phyloP scores from a whole-genome alignment of 495 filamentous ascomycete genomes.

The Platismatia glauca region DNA sequence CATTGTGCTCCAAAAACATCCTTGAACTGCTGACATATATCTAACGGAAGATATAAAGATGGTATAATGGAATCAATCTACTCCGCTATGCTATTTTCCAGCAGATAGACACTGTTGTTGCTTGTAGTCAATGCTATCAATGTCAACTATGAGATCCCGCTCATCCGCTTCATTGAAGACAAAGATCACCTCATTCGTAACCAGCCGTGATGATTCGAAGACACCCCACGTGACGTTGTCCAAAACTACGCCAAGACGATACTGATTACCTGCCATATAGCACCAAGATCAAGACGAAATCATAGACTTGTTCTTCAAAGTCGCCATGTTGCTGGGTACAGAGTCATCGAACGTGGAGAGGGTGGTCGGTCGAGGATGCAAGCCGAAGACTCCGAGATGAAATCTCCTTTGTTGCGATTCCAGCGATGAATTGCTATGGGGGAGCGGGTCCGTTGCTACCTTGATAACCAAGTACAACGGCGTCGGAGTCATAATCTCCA shows the following conservation, averaged over 20 bases:
- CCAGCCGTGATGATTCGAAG: slow-evolving; percentile 46
- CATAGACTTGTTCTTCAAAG: slow-evolving; percentile 34
- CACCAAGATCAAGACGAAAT: slow-evolving; percentile 45
- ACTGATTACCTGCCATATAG: slow-evolving; percentile 49
- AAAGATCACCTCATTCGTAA: slow-evolving; percentile 40
- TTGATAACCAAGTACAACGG: slow-evolving; percentile 36
- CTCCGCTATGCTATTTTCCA: slow-evolving; percentile 27
- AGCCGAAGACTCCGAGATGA: slow-evolving; percentile 46
- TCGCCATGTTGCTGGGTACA: slow-evolving; percentile 39
- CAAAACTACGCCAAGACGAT: slow-evolving; percentile 41
- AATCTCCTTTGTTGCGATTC: slow-evolving; percentile 39
- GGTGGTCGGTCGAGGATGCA: slow-evolving; percentile 40
- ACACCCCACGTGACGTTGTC: slow-evolving; percentile 47
- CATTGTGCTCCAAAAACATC: slow-evolving; percentile 41
- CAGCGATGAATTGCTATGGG: slow-evolving; percentile 40
- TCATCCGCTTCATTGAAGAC: slow-evolving; percentile 39
- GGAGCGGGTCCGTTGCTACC: slow-evolving; percentile 34
- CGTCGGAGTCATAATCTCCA: slow-evolving; percentile 43
- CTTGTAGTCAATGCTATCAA: slow-evolving; percentile 41
- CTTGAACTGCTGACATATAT: slow-evolving; percentile 45
- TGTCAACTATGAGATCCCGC: slow-evolving; percentile 39
- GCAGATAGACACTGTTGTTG: slow-evolving; percentile 13
- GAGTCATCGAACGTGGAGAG: slow-evolving; percentile 37
- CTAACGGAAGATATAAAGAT: slow-evolving; percentile 44
- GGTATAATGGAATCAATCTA: slow-evolving; percentile 49